phyloP scores from a whole-genome alignment of 805 yeast species.

The Saturnispora halmiae region DNA sequence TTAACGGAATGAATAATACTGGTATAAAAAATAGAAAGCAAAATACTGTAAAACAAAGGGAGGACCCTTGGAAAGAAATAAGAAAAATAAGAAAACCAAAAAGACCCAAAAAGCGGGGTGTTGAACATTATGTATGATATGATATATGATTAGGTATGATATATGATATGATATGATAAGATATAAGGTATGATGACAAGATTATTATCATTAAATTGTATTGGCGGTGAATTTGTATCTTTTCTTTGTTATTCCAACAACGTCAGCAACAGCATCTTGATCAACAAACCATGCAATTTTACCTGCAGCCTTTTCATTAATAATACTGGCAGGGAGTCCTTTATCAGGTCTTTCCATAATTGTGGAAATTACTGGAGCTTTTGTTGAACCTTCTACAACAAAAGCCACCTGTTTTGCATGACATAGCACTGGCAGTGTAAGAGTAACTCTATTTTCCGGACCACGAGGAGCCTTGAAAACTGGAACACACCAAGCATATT shows the following conservation, averaged over 20 bases:
- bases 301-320: constrained; percentile 95
- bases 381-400: constrained; percentile 93
- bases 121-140: no score
- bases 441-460: constrained; percentile 75
- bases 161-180: no score
- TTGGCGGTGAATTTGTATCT: constrained; percentile 46
- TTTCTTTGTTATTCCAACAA: constrained; percentile 56
- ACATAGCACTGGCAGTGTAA: constrained; percentile 89
- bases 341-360: constrained; percentile 97
- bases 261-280: constrained; percentile 80
- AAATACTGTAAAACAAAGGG: neutral
- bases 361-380: constrained; percentile 83
- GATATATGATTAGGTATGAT: no score
- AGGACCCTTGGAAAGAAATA: neutral
- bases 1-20: no score
- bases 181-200: no score
- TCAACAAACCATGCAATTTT: constrained; percentile 97
- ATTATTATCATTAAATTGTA: no score
- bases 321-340: constrained; percentile 88
- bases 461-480: constrained; percentile 88
- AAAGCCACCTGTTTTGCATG: constrained; percentile 89
- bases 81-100: neutral
- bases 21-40: neutral
- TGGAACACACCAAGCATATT: constrained; percentile 91
- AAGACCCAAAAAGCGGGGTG: no score